These are phyloP conservation scores for Cyclotella cryptica DNA, from an alignment of 108 stramenopile species.

Conservation along the genomic window DNA sequence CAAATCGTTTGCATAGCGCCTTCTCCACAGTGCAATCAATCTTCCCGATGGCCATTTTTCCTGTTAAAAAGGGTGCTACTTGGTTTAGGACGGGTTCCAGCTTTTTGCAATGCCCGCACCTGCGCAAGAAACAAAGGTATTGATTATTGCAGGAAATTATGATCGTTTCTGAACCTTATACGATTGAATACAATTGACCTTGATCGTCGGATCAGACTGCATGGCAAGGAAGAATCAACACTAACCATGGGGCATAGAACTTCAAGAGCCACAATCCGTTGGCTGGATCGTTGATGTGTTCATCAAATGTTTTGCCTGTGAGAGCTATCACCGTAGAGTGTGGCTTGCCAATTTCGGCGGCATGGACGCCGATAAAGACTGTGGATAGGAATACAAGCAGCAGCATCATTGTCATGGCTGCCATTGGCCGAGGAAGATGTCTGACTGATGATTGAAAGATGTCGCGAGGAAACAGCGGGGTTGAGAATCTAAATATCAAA, in stretches of 20 bases:
- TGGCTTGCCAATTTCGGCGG: slow-evolving; percentile 47
- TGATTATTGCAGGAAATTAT: neutral
- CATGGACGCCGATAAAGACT: neutral
- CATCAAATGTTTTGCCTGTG: slow-evolving; percentile 49
- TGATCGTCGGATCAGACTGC: neutral
- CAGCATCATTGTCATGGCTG: neutral
- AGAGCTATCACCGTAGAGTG: slow-evolving; percentile 60
- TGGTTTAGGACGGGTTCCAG: slow-evolving; percentile 74
- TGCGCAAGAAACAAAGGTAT: slow-evolving; percentile 12
- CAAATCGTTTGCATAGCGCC: slow-evolving; percentile 61
- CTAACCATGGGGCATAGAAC: slow-evolving; percentile 86
- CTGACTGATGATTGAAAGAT: no score
- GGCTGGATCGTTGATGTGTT: slow-evolving; percentile 64
- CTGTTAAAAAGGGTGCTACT: slow-evolving; percentile 64
- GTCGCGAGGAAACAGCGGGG: no score
- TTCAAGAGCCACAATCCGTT: slow-evolving; percentile 83
- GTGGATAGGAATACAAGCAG: neutral
- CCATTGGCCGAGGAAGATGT: no score
- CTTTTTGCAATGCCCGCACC: slow-evolving; percentile 72
- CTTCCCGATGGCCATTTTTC: slow-evolving; percentile 86
- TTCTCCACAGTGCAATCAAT: slow-evolving; percentile 85
- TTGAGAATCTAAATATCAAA: no score
- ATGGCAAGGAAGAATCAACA: slow-evolving; percentile 7
- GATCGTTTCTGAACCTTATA: no score
- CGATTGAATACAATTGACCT: no score